Evolutionary conservation across 495 filamentous ascomycete species (phyloP), one percentile per base, ranked within the genome.

Genomic region (Trichoderma gamsii): DNA sequence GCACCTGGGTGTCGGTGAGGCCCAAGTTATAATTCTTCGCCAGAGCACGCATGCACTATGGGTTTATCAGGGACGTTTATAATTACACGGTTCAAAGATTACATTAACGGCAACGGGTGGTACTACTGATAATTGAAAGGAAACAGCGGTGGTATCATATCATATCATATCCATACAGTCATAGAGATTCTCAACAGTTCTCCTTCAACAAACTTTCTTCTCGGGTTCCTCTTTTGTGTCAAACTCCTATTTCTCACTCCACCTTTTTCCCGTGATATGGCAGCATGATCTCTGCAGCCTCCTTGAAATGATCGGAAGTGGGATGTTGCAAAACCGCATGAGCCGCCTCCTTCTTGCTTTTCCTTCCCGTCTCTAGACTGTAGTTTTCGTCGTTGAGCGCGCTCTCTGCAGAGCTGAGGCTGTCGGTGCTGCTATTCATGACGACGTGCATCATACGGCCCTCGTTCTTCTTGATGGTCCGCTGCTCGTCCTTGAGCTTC

Each of bases 321-420:
- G 67, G 35, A 9, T 61, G 15, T 21, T 25, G 35, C 27, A 66
- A 27, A 5, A 44, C 65, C n/a, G 41, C 6, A 29, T 66, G 44
- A 3, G 65, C 65, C 25, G 65, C 43, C 44, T 66, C 65, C 44
- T 29, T 21, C 65, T 66, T 66, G 43, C 65, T 66, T 25, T 23
- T 43, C 23, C 41, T 23, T 11, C 41, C 43, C 25, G 41, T 1
- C 27, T 66, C 43, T 23, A 18, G 27, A 21, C n/a, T 66, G 32
- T 32, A 18, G 16, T 72, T 83, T 77, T 78, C 80, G 76, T 85
- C 83, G 64, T 88, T 84, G 32, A 96, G 77, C 66, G 88, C 85
- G 59, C 92, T 89, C 72, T 93, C 87, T 64, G 94, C 92, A 56
- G 88, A 92, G 63, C 88, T 91, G 46, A 93, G 83, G 49, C 72